These are phyloP conservation scores for Paxillus ammoniavirescens DNA, from an alignment of 768 basidiomycete species.

Conservation along the genomic window DNA sequence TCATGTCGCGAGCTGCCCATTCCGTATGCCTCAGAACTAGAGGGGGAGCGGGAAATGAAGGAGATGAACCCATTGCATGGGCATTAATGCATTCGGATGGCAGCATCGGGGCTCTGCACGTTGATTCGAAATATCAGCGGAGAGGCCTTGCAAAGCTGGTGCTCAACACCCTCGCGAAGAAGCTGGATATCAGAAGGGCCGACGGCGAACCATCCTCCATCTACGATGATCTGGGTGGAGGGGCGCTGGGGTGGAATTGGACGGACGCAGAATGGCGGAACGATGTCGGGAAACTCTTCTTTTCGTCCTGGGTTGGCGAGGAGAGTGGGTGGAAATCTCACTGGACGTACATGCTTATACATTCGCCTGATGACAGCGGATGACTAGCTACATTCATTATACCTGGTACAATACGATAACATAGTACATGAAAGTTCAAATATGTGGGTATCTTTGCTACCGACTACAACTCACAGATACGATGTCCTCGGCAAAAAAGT, in stretches of 20 bases:
- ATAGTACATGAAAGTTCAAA: slow-evolving; percentile 3
- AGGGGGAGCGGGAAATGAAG: background rate
- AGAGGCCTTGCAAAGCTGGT: slow-evolving; percentile 12
- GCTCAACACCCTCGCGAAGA: slow-evolving; percentile 10
- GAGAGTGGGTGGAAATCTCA: slow-evolving; percentile 3
- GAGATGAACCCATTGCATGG: slow-evolving; percentile 7
- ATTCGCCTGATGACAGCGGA: background rate
- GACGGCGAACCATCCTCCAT: background rate
- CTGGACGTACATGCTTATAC: slow-evolving; percentile 15
- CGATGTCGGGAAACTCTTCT: slow-evolving; percentile 7
- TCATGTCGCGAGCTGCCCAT: slow-evolving; percentile 18
- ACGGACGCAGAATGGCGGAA: slow-evolving; percentile 7
- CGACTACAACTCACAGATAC: slow-evolving; percentile 9
- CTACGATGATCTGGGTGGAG: slow-evolving; percentile 17
- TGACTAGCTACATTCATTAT: background rate
- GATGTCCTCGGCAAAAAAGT: slow-evolving; percentile 52
- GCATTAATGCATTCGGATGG: slow-evolving; percentile 21
- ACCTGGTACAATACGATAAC: slow-evolving; percentile 5
- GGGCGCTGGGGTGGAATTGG: slow-evolving; percentile 25
- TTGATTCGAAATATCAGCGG: slow-evolving; percentile 7
- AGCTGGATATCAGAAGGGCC: slow-evolving; percentile 4
- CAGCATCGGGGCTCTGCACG: slow-evolving; percentile 15
- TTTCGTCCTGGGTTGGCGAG: slow-evolving; percentile 11
- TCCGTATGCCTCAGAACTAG: slow-evolving; percentile 22
- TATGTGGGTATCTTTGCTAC: background rate